phyloP scores from a whole-genome alignment of 768 basidiomycete genomes.

The Serendipita indica region DNA sequence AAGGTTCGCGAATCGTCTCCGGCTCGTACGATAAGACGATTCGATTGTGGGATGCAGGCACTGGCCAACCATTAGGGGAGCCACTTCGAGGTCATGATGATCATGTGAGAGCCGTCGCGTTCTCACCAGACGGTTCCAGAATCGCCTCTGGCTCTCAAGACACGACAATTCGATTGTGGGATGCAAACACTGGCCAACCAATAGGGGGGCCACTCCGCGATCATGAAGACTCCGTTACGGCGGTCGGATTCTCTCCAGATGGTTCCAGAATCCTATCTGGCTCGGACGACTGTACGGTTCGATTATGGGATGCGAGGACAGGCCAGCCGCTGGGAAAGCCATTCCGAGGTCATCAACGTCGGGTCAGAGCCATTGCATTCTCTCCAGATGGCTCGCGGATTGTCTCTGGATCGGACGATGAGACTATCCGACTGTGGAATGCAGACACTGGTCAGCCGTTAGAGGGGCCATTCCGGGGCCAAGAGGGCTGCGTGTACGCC shows the following conservation, averaged over 20 bases:
- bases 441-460: background rate
- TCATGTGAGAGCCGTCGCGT: background rate
- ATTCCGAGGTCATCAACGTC: background rate
- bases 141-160: background rate
- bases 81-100: background rate
- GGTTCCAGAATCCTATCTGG: slow-evolving; percentile 28
- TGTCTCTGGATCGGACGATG: background rate
- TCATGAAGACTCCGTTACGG: slow-evolving; percentile 18
- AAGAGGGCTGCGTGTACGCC: background rate
- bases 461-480: background rate
- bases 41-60: background rate
- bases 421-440: slow-evolving; percentile 4
- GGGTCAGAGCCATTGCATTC: background rate
- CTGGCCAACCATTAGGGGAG: background rate
- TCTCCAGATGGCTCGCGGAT: background rate
- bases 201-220: background rate
- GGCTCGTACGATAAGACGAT: background rate
- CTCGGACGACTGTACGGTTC: slow-evolving; percentile 27
- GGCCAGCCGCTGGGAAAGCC: background rate
- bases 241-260: slow-evolving; percentile 30
- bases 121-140: background rate
- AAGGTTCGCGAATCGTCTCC: background rate
- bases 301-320: slow-evolving; percentile 24
- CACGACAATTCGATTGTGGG: background rate
- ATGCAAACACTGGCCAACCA: background rate